Percentiles rank a stretch among this genome's conserved stretches.
Conservation (phyloP, 2,329 filamentous ascomycete genomes). For the Blastomyces silverae region DNA sequence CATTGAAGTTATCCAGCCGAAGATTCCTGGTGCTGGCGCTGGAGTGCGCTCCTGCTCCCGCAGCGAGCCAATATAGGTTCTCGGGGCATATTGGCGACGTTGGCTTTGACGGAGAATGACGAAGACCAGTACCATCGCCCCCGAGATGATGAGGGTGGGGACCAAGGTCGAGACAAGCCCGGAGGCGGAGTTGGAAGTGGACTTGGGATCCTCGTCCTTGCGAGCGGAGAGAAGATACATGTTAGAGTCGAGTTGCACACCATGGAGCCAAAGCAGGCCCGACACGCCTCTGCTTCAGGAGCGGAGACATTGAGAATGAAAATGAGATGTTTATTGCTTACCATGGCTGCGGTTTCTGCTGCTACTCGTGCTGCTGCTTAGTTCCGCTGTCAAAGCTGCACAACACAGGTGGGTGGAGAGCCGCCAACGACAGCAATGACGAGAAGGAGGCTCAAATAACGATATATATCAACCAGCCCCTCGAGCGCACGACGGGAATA, state of each 20-base stretch:
- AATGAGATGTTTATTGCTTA: background rate
- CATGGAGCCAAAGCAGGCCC: background rate
- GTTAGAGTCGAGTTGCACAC: background rate
- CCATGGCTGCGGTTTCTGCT: conserved; percentile 7
- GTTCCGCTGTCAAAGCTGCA: conserved; percentile 8
- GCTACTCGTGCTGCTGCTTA: background rate
- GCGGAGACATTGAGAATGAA: background rate
- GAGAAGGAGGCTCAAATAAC: background rate
- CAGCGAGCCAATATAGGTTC: conserved; percentile 50
- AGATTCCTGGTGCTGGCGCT: conserved; percentile 52
- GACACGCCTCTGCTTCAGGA: conserved; percentile 6
- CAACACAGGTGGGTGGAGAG: background rate
- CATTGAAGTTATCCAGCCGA: conserved; percentile 63
- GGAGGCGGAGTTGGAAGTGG: conserved; percentile 32
- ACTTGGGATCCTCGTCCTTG: conserved; percentile 17
- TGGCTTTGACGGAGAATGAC: conserved; percentile 46
- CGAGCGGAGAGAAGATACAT: conserved; percentile 8
- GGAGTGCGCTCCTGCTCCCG: conserved; percentile 52
- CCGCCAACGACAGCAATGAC: background rate
- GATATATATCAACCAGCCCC: background rate
- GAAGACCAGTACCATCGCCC: conserved; percentile 46
- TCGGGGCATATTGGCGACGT: conserved; percentile 48
- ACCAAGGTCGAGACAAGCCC: conserved; percentile 47
- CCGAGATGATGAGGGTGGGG: conserved; percentile 41
- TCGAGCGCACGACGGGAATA: background rate